These are phyloP conservation scores for Thelonectria discophora DNA, from an alignment of 2,329 filamentous ascomycete species.

Conservation along the genomic window DNA sequence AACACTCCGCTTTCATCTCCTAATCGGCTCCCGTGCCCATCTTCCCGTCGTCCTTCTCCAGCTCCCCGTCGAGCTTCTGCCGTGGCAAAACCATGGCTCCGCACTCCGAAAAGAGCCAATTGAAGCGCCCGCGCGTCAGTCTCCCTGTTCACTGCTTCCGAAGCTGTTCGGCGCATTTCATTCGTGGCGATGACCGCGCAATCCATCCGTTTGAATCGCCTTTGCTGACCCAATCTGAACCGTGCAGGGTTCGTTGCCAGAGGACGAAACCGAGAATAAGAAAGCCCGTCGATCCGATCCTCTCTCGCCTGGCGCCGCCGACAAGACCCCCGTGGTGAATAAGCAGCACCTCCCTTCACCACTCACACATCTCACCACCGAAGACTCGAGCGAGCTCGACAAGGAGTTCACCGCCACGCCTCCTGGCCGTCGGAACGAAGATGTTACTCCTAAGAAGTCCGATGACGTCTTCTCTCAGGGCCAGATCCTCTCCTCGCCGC, in stretches of 20 bases:
- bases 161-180: constrained; percentile 7
- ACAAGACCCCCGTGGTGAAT: constrained; percentile 68
- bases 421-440: constrained; percentile 66
- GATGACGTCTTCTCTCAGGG: constrained; percentile 58
- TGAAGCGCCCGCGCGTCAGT: constrained; percentile 82
- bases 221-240: constrained; percentile 36
- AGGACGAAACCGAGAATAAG: constrained; percentile 74
- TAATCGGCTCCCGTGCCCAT: constrained; percentile 25
- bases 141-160: constrained; percentile 28
- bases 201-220: constrained; percentile 20
- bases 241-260: constrained; percentile 70
- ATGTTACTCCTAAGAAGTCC: constrained; percentile 60
- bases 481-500: constrained; percentile 65
- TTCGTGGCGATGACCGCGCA: constrained; percentile 14
- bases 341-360: constrained; percentile 82
- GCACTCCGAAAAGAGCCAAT: constrained; percentile 78
- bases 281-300: constrained; percentile 84
- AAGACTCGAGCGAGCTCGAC: constrained; percentile 66
- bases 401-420: constrained; percentile 80
- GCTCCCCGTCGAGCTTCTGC: constrained; percentile 31
- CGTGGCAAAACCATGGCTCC: constrained; percentile 61
- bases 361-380: constrained; percentile 67
- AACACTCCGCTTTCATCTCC: constrained; percentile 13
- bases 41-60: constrained; percentile 28
- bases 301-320: constrained; percentile 63